A percentile compares a stretch with the other conserved stretches of the same genome.
Conservation (phyloP, 306 rosid genomes). For the Trifolium repens region DNA sequence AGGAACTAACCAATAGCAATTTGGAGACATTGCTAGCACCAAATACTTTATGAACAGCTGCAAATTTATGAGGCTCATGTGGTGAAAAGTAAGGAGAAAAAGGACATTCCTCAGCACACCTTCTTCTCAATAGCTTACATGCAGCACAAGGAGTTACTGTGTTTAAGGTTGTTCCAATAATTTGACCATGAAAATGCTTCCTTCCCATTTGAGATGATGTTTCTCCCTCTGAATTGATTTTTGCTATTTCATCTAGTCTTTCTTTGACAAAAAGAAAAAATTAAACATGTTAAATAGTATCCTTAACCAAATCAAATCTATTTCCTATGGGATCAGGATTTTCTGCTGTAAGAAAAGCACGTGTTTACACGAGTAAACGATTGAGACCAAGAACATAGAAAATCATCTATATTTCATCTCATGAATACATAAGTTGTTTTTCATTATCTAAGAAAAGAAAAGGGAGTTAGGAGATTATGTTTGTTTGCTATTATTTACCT, state of each 20-base stretch:
- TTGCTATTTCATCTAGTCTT: conserved; percentile 64
- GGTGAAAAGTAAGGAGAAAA: conserved; percentile 95
- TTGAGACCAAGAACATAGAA: conserved; percentile 9
- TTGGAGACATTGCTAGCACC: conserved; percentile 99
- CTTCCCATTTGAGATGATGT: conserved; percentile 60
- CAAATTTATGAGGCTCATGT: conserved; percentile 85
- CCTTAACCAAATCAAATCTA: neutral
- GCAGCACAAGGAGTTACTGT: conserved; percentile 93
- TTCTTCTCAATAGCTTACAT: conserved; percentile 90
- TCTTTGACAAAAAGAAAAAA: conserved; percentile 50
- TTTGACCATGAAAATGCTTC: conserved; percentile 57
- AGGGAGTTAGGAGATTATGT: neutral
- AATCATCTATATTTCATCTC: conserved; percentile 12
- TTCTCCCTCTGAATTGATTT: conserved; percentile 52
- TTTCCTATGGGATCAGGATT: no score
- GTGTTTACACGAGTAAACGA: neutral
- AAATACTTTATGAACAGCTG: conserved; percentile 88
- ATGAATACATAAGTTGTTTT: conserved; percentile 1
- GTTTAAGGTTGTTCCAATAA: conserved; percentile 66
- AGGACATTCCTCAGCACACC: conserved; percentile 94
- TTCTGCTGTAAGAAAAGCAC: no score
- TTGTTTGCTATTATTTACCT: conserved; percentile 49
- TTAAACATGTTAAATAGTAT: conserved; percentile 11
- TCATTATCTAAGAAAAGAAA: neutral
- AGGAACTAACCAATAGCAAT: conserved; percentile 68